Evolutionary conservation across 768 basidiomycete genomes (phyloP).

Genomic region (Suillus decipiens): DNA sequence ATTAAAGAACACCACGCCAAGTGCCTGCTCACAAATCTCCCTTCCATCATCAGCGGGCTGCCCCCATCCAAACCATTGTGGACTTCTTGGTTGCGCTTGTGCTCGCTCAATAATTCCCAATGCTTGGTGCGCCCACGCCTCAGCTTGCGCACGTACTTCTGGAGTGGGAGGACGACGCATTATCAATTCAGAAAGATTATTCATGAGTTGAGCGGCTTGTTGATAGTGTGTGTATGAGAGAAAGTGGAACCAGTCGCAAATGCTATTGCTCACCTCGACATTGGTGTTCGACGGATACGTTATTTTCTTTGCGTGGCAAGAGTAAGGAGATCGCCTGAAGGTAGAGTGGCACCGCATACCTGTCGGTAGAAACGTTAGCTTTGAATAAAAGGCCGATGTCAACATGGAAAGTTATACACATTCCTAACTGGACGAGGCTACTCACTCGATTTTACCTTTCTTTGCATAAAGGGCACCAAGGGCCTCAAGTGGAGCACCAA

Average conservation of each 20-base stretch:
- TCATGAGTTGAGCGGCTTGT: slow-evolving; percentile 50
- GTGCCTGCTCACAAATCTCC: slow-evolving; percentile 53
- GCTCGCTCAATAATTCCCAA: slow-evolving; percentile 35
- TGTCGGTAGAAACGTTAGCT: slow-evolving; percentile 24
- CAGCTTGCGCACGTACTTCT: slow-evolving; percentile 45
- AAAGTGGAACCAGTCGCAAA: background rate
- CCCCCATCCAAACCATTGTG: slow-evolving; percentile 18
- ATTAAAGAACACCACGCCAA: slow-evolving; percentile 63
- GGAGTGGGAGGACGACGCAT: slow-evolving; percentile 40
- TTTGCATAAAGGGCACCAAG: slow-evolving; percentile 62
- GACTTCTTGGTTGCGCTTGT: slow-evolving; percentile 15
- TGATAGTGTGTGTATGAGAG: background rate
- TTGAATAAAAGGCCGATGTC: background rate
- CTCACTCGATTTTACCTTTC: slow-evolving; percentile 49
- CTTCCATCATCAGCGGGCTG: slow-evolving; percentile 25
- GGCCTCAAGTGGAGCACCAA: slow-evolving; percentile 69
- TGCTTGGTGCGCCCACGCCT: slow-evolving; percentile 62
- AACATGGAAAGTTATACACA: background rate
- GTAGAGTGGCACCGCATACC: slow-evolving; percentile 66
- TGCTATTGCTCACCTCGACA: slow-evolving; percentile 53
- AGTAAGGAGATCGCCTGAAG: slow-evolving; percentile 65
- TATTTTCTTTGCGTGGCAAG: slow-evolving; percentile 41
- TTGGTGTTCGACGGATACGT: slow-evolving; percentile 44
- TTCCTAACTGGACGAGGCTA: background rate
- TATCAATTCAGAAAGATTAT: slow-evolving; percentile 46